phyloP scores from a whole-genome alignment of 2,329 filamentous ascomycete genomes.

The Alternaria sp. region DNA sequence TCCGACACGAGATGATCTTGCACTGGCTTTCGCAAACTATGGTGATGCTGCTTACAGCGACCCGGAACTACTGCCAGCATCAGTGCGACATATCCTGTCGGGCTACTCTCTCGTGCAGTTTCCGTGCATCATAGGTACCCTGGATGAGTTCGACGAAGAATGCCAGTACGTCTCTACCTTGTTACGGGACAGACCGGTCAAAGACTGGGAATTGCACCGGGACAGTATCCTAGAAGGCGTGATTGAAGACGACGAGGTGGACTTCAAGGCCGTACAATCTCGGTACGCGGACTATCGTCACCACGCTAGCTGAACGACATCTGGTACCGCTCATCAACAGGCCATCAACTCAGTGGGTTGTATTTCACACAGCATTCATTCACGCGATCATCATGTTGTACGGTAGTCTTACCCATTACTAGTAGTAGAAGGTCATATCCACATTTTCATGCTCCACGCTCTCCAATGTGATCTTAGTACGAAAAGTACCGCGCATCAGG shows the following conservation, averaged over 20 bases:
- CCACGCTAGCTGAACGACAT: no score
- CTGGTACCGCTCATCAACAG: no score
- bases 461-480: neutral
- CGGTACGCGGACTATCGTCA: neutral
- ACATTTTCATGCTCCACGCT: neutral
- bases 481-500: slow-evolving; percentile 4
- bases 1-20: neutral
- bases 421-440: no score
- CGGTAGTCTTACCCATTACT: no score
- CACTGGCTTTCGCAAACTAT: neutral
- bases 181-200: neutral
- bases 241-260: neutral
- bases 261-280: neutral
- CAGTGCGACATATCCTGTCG: neutral
- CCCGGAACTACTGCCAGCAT: neutral
- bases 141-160: neutral
- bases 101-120: neutral
- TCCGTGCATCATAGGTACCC: neutral
- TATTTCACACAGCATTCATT: no score
- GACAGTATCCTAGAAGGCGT: accelerated
- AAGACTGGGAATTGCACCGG: neutral
- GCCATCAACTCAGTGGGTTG: no score
- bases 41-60: neutral
- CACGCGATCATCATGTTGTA: no score
- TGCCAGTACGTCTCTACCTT: neutral